These are phyloP conservation scores for Hanseniaspora vineae DNA, from an alignment of 805 yeast species.

Conservation along the genomic window DNA sequence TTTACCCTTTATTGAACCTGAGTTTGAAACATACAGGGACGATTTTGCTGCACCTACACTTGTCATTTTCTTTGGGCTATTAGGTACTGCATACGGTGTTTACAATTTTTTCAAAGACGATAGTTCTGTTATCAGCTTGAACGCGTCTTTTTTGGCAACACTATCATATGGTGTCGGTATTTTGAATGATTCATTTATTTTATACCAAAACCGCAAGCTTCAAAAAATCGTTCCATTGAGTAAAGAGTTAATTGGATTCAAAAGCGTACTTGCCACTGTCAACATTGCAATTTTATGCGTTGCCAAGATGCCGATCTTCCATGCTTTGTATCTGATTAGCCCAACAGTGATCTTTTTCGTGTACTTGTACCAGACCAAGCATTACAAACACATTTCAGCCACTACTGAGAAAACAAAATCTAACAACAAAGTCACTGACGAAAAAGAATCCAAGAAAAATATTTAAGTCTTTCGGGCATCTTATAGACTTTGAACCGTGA, in stretches of 20 bases:
- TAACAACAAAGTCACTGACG: constrained; percentile 15
- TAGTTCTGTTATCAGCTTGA: constrained; percentile 31
- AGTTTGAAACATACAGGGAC: constrained; percentile 29
- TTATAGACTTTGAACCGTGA: too few relatives aligned
- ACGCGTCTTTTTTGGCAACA: constrained; percentile 27
- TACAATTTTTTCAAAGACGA: constrained; percentile 27
- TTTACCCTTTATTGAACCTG: constrained; percentile 27
- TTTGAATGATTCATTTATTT: constrained; percentile 27
- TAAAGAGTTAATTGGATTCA: constrained; percentile 28
- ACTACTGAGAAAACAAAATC: constrained; percentile 17
- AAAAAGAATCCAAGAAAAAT: constrained; percentile 6
- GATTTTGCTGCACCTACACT: constrained; percentile 21
- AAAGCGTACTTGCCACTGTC: constrained; percentile 29
- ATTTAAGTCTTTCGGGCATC: neutral
- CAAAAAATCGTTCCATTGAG: constrained; percentile 33
- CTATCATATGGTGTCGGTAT: constrained; percentile 31
- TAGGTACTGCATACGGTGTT: constrained; percentile 24
- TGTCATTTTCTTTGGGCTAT: constrained; percentile 26
- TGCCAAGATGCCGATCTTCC: constrained; percentile 30
- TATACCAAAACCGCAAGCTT: constrained; percentile 29
- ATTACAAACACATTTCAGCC: constrained; percentile 27
- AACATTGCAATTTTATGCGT: constrained; percentile 31
- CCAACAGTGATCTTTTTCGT: constrained; percentile 30
- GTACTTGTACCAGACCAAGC: constrained; percentile 28
- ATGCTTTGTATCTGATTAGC: constrained; percentile 28